Conservation (phyloP, 768 basidiomycete species). For the Agrocybe chaxingu region DNA sequence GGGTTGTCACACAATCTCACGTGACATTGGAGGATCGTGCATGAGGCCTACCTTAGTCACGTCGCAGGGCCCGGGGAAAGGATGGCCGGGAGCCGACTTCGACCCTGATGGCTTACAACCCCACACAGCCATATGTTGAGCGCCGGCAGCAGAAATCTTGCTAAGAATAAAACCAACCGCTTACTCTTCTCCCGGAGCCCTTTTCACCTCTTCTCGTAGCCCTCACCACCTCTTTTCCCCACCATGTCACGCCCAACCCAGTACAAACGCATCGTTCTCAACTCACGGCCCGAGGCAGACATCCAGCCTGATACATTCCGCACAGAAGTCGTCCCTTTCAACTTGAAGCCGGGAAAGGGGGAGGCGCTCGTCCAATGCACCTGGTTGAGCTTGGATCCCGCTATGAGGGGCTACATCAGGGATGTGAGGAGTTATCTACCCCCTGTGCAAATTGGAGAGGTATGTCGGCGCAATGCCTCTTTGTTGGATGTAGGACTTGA, state of each 20-base stretch:
- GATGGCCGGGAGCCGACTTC: too few species aligned
- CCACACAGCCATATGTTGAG: too few species aligned
- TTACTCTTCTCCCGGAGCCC: not conserved
- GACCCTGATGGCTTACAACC: too few species aligned
- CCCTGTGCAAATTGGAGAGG: slow-evolving; percentile 70
- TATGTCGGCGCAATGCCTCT: slow-evolving; percentile 11
- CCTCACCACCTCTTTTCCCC: not conserved
- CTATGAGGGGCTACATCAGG: slow-evolving; percentile 82
- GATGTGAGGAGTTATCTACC: slow-evolving; percentile 69
- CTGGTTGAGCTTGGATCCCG: slow-evolving; percentile 82
- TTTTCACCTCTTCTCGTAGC: not conserved
- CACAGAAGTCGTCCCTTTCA: slow-evolving; percentile 47
- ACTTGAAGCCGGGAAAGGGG: slow-evolving; percentile 45
- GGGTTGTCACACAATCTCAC: too few species aligned
- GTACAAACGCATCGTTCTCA: slow-evolving; percentile 72
- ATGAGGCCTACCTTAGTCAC: too few species aligned
- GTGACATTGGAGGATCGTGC: too few species aligned
- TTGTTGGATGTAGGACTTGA: not conserved
- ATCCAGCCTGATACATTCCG: slow-evolving; percentile 77
- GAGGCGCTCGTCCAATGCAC: slow-evolving; percentile 75
- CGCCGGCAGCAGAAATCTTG: too few species aligned
- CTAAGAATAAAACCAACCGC: too few species aligned
- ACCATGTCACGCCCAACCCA: slow-evolving; percentile 18
- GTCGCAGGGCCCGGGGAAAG: not conserved
- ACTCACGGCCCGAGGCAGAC: slow-evolving; percentile 65